Conservation (phyloP, 495 filamentous ascomycete species). For the Sabuloglossum arenarium region DNA sequence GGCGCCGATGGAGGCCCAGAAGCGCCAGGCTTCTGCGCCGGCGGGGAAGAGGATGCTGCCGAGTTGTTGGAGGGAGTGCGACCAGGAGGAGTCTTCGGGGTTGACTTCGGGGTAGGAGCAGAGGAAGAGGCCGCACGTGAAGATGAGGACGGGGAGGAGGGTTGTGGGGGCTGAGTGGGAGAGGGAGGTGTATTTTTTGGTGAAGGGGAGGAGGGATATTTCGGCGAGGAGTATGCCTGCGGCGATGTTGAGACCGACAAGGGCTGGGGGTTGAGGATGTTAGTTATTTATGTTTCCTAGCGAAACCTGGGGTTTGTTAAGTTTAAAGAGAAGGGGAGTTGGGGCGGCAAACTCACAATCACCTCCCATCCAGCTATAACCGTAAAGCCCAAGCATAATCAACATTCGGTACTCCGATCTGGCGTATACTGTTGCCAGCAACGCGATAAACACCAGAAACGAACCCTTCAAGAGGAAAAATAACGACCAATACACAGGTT, state of each 20-base stretch:
- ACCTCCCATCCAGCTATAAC: too few species aligned
- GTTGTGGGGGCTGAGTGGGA: constrained; percentile 25
- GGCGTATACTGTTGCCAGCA: constrained; percentile 33
- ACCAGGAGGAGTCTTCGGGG: constrained; percentile 37
- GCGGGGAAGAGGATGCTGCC: constrained; percentile 8
- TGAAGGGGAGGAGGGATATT: constrained; percentile 29
- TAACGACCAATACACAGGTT: constrained; percentile 46
- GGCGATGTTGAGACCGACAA: constrained; percentile 2
- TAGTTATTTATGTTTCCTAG: too few species aligned
- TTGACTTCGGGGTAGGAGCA: constrained; percentile 39
- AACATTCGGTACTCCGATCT: constrained; percentile 34
- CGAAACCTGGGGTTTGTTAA: too few species aligned
- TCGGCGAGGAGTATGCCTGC: constrained; percentile 40
- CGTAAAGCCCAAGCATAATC: constrained; percentile 4
- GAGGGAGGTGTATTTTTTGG: constrained; percentile 27
- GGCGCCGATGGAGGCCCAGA: constrained; percentile 9
- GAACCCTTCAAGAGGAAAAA: constrained; percentile 38
- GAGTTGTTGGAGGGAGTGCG: constrained; percentile 11
- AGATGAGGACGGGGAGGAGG: constrained; percentile 23
- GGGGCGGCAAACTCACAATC: too few species aligned
- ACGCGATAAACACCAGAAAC: constrained; percentile 37
- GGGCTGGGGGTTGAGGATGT: too few species aligned
- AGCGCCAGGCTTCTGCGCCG: constrained; percentile 7
- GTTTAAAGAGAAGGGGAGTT: too few species aligned
- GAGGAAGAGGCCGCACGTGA: constrained; percentile 28